Evolutionary conservation across 1,139 yeast species (phyloP), one percentile per base, ranked within the genome.

Genomic region (Yamadazyma spencermartinsiae): DNA sequence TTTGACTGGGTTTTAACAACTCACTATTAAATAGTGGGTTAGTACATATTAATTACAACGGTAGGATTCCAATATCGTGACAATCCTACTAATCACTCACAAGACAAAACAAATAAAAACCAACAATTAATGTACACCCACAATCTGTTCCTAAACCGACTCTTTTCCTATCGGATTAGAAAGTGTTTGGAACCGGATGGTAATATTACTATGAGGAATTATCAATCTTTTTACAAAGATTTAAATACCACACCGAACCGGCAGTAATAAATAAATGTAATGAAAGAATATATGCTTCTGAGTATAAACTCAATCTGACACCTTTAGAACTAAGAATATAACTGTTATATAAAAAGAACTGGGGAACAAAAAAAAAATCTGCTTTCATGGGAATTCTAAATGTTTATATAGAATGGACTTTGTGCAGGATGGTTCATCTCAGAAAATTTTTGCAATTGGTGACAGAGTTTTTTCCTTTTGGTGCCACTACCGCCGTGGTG

Each of bases 21-120:
- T 23, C 26, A 23, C 26, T 23, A 23, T 10, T 4, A 10, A 23
- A 23, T 19, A 19, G n/a, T 23, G 26, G 26, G 26, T 23, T 23
- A 23, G n/a, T 23, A 23, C 26, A 23, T 23, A 23, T 23, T 23
- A 23, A 10, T 11, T 8, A 6, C 9, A 5, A 5, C 5, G 8
- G 26, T 23, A 23, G 26, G 26, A 23, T 23, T 23, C 26, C 26
- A 23, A 11, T 7, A 23, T 12, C 26, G 26, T 23, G 26, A 23
- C 26, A 23, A 23, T 23, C 26, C 26, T 23, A 23, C 26, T 23
- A 23, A 23, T 23, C 26, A 23, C n/a, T n/a, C 26, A 23, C 26
- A 23, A 12, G n/a, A 23, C 26, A 23, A 23, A 19, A 19, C n/a
- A 23, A 23, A 12, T 23, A 8, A 23, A 23, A 8, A 8, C 7